These are phyloP conservation scores for Phlebiopsis flavidoalba DNA, from an alignment of 768 basidiomycete species.

Conservation along the genomic window DNA sequence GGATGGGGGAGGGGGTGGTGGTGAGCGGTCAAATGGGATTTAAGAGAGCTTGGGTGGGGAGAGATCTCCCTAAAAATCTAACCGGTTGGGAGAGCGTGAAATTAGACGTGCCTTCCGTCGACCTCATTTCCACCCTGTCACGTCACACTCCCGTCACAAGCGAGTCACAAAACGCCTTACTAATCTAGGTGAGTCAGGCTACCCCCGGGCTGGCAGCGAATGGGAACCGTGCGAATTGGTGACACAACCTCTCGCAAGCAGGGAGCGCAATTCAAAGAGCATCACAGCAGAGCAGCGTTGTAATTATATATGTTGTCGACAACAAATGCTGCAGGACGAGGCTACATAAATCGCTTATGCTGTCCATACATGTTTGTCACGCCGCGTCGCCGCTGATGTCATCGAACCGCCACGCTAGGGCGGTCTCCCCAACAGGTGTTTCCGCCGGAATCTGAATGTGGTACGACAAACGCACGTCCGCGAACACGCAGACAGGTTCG, in stretches of 20 bases:
- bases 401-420: slow-evolving; percentile 1
- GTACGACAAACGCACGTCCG: slow-evolving; percentile 1
- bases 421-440: not conserved
- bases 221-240: not conserved
- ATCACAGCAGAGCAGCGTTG: not conserved
- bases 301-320: not conserved
- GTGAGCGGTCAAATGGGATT: not conserved
- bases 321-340: not conserved
- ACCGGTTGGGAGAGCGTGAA: slow-evolving; percentile 6
- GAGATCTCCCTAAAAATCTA: not conserved
- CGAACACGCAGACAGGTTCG: not conserved
- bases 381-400: not conserved
- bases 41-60: slow-evolving; percentile 1
- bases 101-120: not conserved
- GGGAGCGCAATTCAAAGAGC: not conserved
- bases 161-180: slow-evolving; percentile 3
- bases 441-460: slow-evolving; percentile 4
- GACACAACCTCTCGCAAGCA: not conserved
- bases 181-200: not conserved
- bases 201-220: not conserved
- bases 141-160: not conserved
- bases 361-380: not conserved
- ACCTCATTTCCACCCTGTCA: not conserved
- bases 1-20: not conserved
- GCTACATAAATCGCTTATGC: not conserved